Evolutionary conservation across 257 asterid genomes (phyloP).

Genomic region (Petrea volubilis): DNA sequence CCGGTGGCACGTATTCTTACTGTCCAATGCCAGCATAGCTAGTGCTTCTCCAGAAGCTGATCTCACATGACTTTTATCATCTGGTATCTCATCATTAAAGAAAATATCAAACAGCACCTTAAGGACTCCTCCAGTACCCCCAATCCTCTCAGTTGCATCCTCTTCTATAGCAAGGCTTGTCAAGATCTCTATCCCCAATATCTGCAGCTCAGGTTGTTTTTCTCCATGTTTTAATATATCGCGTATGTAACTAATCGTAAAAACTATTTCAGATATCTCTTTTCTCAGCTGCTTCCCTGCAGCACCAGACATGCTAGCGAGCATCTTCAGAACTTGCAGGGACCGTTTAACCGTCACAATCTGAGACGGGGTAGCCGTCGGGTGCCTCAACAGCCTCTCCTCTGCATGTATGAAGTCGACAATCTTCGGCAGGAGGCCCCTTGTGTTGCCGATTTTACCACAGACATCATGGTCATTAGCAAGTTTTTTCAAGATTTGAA

Average conservation of each 20-base stretch:
- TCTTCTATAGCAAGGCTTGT: slow-evolving; percentile 71
- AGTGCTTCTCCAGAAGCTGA: slow-evolving; percentile 86
- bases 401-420: slow-evolving; percentile 80
- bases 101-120: slow-evolving; percentile 64
- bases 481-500: slow-evolving; percentile 78
- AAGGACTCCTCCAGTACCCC: slow-evolving; percentile 76
- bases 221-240: slow-evolving; percentile 69
- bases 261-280: slow-evolving; percentile 83
- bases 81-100: slow-evolving; percentile 43
- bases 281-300: slow-evolving; percentile 74
- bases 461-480: slow-evolving; percentile 88
- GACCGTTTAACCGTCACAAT: slow-evolving; percentile 68
- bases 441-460: slow-evolving; percentile 78
- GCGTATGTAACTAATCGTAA: slow-evolving; percentile 73
- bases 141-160: slow-evolving; percentile 85
- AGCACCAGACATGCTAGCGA: slow-evolving; percentile 66
- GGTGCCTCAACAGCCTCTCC: slow-evolving; percentile 54
- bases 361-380: slow-evolving; percentile 58
- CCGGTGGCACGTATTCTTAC: slow-evolving; percentile 49
- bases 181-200: slow-evolving; percentile 72
- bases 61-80: slow-evolving; percentile 42
- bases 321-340: slow-evolving; percentile 75
- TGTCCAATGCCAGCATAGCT: slow-evolving; percentile 73
- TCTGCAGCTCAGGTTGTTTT: slow-evolving; percentile 62
- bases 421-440: slow-evolving; percentile 77